Evolutionary conservation across 164 flowering plant genomes (phyloP), one percentile per base, ranked within the genome.

Genomic region (Magnolia changhungtana): DNA sequence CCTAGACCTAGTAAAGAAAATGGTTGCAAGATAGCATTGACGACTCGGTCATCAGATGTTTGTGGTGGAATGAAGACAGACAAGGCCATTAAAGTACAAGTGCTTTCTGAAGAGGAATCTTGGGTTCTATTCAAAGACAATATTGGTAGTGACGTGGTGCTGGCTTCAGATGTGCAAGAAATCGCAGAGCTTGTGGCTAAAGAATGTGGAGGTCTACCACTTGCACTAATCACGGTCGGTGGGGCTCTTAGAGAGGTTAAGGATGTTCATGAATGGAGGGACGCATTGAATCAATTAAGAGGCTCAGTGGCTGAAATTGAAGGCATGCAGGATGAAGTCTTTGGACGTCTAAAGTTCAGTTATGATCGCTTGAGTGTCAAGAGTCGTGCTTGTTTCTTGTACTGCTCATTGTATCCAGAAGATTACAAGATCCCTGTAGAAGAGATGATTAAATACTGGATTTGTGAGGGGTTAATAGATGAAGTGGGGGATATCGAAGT

Each of bases 351-450:
- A 23, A 50, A 50, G n/a, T 71, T 71, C 20, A 71, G 73, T n/a
- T 71, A 71, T 11, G 19, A 71, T 23, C 18, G 20, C 10, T 52
- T 71, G 21, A 4, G 6, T 19, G 20, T 11, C 21, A 63, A 71
- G n/a, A 21, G 2, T 3, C 19, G 14, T 19, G 55, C 58, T 11
- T 49, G 72, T 50, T 50, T 70, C 72, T 70, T 70, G 72, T 49
- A 70, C 45, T 70, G 72, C 58, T 70, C 72, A 8, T 50, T 70
- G 72, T 70, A 18, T 27, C 58, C 72, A 50, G 72, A 50, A 13
- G 72, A 50, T 20, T 20, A 68, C 20, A 19, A 4, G 50, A 68
- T 68, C 27, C 23, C 19, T 16, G 27, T 16, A 14, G 27, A 68
- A 11, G 19, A 68, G 6, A 10, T 29, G 50, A 18, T 37, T 10